Percentiles rank a stretch among this genome's conserved stretches.
These are phyloP conservation scores for Penicillium corylophilum DNA, from an alignment of 2,329 filamentous ascomycete genomes.

Conservation along the genomic window DNA sequence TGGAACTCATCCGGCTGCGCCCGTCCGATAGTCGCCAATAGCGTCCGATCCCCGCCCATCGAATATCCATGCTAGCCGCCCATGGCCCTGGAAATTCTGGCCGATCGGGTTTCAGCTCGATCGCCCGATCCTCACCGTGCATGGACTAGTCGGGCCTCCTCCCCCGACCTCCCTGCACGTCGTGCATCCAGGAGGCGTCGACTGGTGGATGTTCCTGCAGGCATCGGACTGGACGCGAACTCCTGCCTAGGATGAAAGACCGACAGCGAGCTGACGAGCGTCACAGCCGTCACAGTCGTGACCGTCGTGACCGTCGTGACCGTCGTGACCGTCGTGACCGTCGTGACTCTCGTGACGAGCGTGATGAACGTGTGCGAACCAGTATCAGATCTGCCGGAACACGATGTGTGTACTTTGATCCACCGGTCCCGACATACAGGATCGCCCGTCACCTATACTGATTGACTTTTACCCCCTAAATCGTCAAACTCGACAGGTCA, in stretches of 20 bases:
- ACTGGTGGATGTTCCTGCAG: constrained; percentile 20
- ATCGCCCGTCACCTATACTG: background rate
- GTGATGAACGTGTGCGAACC: background rate
- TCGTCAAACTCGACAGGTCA: constrained; percentile 10
- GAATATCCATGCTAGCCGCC: constrained; percentile 29
- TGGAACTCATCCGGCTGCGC: constrained; percentile 18
- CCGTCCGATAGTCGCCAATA: constrained; percentile 30
- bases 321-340: too few species aligned
- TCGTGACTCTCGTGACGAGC: background rate
- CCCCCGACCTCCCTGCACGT: constrained; percentile 14
- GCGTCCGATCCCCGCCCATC: constrained; percentile 21
- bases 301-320: background rate
- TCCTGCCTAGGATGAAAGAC: constrained; percentile 12
- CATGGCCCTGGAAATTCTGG: constrained; percentile 23
- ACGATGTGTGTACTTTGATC: background rate
- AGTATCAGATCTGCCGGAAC: background rate
- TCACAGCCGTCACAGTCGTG: background rate
- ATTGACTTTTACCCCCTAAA: background rate
- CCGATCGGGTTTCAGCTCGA: constrained; percentile 13
- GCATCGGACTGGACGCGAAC: constrained; percentile 18
- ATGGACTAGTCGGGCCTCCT: background rate
- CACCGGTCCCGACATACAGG: background rate
- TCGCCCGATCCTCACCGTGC: constrained; percentile 4
- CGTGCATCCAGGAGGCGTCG: constrained; percentile 15
- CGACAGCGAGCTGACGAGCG: background rate